These are phyloP conservation scores for Lathyrus oleraceus DNA, from an alignment of 306 rosid genomes.

Conservation along the genomic window DNA sequence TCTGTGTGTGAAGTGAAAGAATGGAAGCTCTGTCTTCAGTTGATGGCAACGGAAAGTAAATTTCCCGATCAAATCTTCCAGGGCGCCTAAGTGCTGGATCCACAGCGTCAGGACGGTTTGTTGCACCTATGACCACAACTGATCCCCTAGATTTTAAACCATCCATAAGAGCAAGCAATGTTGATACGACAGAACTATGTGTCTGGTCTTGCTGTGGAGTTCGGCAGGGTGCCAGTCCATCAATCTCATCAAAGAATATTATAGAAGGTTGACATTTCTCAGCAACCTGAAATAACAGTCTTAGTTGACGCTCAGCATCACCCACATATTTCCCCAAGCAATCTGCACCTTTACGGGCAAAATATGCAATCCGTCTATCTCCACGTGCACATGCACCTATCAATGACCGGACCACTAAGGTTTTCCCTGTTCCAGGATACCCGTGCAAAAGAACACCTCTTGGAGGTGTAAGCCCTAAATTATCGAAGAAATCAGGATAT, in stretches of 20 bases:
- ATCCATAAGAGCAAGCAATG: constrained; percentile 93
- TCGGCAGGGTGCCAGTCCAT: constrained; percentile 92
- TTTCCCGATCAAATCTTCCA: constrained; percentile 96
- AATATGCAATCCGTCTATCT: constrained; percentile 86
- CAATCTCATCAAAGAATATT: constrained; percentile 97
- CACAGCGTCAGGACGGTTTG: constrained; percentile 97
- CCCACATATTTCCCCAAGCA: constrained; percentile 99
- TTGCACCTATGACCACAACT: constrained; percentile 95
- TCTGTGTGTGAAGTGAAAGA: constrained; percentile 92
- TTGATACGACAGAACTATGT: constrained; percentile 96
- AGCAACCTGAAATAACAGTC: constrained; percentile 96
- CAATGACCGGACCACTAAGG: constrained; percentile 86
- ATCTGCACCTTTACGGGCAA: constrained; percentile 99
- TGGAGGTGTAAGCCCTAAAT: constrained; percentile 88
- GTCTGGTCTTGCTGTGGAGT: constrained; percentile 98
- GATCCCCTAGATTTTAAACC: constrained; percentile 98
- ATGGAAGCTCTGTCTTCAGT: constrained; percentile 89
- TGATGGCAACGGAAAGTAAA: constrained; percentile 94
- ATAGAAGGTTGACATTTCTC: constrained; percentile 97
- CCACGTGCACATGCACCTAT: constrained; percentile 98
- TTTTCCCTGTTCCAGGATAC: constrained; percentile 98
- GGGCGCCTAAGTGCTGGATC: constrained; percentile 96
- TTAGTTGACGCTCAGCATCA: constrained; percentile 96
- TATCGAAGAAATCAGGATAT: constrained; percentile 89
- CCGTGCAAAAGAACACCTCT: constrained; percentile 98